Conservation (phyloP, 331 rosid species). For the Rosa hybrid region DNA sequence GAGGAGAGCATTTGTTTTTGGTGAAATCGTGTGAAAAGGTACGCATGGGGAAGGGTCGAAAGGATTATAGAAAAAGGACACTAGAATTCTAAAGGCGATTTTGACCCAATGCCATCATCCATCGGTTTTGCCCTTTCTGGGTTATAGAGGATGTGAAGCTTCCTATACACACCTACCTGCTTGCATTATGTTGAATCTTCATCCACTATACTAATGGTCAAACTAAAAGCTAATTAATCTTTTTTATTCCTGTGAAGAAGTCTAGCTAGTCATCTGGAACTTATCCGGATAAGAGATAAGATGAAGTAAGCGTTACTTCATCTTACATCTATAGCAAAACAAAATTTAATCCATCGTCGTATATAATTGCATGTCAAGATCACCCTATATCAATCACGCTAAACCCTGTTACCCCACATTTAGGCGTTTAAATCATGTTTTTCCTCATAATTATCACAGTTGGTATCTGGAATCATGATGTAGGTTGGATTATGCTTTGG, state of each 20-base stretch:
- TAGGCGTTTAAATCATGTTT: conserved; percentile 17
- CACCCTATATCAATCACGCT: not conserved
- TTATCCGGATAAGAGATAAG: too few species aligned
- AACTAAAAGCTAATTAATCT: not conserved
- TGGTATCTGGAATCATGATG: conserved; percentile 12
- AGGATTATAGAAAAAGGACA: conserved; percentile 29
- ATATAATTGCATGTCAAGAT: not conserved
- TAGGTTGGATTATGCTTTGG: conserved; percentile 30
- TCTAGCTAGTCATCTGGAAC: too few species aligned
- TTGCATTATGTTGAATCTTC: not conserved
- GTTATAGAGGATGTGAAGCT: conserved; percentile 4
- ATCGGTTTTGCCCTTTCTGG: conserved; percentile 14
- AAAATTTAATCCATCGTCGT: not conserved
- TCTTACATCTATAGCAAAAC: not conserved
- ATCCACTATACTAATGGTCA: not conserved
- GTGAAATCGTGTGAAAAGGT: conserved; percentile 28
- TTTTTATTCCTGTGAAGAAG: not conserved
- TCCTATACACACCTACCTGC: conserved; percentile 14
- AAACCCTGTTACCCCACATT: conserved; percentile 18
- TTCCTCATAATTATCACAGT: conserved; percentile 30
- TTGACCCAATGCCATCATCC: conserved; percentile 38
- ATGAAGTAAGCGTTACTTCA: too few species aligned
- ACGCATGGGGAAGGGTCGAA: conserved; percentile 16
- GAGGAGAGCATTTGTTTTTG: conserved; percentile 32
- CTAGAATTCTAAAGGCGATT: conserved; percentile 38